Percentiles rank a stretch among this genome's conserved stretches.
Conservation (phyloP, 2,329 filamentous ascomycete genomes). For the Cordyceps cicadae region DNA sequence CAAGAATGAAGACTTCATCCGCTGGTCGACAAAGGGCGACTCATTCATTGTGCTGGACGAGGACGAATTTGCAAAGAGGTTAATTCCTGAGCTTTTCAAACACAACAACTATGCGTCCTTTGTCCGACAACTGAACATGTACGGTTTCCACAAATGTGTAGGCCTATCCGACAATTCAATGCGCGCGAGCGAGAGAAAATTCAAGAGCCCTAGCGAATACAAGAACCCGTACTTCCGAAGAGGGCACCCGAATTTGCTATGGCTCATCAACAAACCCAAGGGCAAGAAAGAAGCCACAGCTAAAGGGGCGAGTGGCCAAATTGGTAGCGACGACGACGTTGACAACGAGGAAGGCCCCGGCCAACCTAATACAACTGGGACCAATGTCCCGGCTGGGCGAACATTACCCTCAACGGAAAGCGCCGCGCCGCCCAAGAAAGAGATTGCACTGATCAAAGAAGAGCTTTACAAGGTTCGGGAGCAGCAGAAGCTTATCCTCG, state of each 20-base stretch:
- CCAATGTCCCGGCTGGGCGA: constrained; percentile 17
- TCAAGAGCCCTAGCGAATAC: constrained; percentile 97
- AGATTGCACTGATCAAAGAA: constrained; percentile 67
- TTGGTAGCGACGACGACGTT: constrained; percentile 55
- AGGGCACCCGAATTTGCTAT: constrained; percentile 83
- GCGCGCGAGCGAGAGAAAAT: constrained; percentile 92
- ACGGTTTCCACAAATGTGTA: constrained; percentile 94
- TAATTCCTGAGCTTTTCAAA: constrained; percentile 97
- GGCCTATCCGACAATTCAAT: constrained; percentile 94
- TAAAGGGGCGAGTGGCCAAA: constrained; percentile 57
- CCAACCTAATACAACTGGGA: constrained; percentile 15
- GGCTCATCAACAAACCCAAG: constrained; percentile 95
- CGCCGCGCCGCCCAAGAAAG: constrained; percentile 55
- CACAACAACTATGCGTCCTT: constrained; percentile 98
- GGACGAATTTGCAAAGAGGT: constrained; percentile 94
- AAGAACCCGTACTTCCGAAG: constrained; percentile 94
- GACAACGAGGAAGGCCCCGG: constrained; percentile 30
- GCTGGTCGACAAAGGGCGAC: constrained; percentile 93
- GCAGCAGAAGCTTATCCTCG: constrained; percentile 79
- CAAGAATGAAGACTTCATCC: constrained; percentile 88
- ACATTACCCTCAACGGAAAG: constrained; percentile 36
- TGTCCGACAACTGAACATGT: constrained; percentile 92
- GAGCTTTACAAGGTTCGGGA: constrained; percentile 76
- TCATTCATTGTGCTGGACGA: constrained; percentile 96
- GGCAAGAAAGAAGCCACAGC: constrained; percentile 44